These are phyloP conservation scores for Phaffia australis DNA, from an alignment of 768 basidiomycete species.

Conservation along the genomic window DNA sequence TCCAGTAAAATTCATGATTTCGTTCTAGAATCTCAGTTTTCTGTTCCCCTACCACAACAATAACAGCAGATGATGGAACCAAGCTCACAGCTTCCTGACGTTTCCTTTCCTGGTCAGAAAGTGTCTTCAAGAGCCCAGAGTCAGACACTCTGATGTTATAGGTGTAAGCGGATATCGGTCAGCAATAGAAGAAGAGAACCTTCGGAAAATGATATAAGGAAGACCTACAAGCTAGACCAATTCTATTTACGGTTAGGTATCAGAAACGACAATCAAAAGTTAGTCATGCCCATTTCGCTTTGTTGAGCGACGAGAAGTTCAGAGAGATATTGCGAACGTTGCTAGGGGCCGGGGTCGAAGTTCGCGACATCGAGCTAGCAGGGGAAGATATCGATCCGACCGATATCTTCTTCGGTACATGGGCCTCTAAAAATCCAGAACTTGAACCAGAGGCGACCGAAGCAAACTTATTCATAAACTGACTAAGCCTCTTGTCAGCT, in stretches of 20 bases:
- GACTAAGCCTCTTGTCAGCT: slow-evolving; percentile 8
- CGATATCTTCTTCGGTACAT: neutral
- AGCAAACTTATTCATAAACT: slow-evolving; percentile 16
- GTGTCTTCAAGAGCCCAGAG: slow-evolving; percentile 48
- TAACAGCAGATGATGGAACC: neutral
- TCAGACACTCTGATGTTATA: slow-evolving; percentile 8
- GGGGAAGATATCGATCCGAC: neutral
- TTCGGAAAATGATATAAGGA: too few species aligned
- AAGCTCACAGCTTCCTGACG: slow-evolving; percentile 62
- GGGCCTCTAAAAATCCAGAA: too few species aligned
- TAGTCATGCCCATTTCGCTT: neutral
- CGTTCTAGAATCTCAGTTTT: too few species aligned
- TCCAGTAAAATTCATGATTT: neutral
- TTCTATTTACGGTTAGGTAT: slow-evolving; percentile 45
- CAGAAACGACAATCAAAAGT: too few species aligned
- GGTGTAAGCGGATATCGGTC: too few species aligned
- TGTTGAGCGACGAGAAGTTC: neutral
- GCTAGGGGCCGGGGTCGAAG: slow-evolving; percentile 54
- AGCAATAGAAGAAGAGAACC: neutral
- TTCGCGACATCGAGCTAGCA: neutral
- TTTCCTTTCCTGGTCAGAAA: slow-evolving; percentile 65
- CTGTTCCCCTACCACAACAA: too few species aligned
- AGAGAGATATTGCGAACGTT: slow-evolving; percentile 43
- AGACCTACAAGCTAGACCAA: slow-evolving; percentile 58
- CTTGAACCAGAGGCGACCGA: neutral